These are phyloP conservation scores for Penicillium diatomitis DNA, from an alignment of 495 filamentous ascomycete species.

Conservation along the genomic window DNA sequence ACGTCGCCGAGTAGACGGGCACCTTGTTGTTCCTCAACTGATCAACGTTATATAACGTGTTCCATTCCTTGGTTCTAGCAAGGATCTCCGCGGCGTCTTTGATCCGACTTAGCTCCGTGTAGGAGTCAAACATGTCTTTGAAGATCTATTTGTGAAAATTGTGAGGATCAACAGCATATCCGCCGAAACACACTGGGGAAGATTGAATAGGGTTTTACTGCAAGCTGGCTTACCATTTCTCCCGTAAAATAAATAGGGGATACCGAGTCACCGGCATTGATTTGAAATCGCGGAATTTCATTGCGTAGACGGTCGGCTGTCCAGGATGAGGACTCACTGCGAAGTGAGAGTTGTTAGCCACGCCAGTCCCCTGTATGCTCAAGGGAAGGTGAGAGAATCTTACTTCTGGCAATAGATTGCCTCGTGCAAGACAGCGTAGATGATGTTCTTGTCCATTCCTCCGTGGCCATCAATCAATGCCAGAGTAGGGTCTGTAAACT, in stretches of 20 bases:
- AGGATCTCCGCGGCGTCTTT: conserved; percentile 58
- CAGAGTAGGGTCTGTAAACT: conserved; percentile 62
- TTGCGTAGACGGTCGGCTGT: conserved; percentile 47
- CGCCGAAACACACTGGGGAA: too few species aligned
- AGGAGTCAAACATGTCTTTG: conserved; percentile 70
- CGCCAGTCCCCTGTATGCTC: too few species aligned
- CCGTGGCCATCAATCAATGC: conserved; percentile 53
- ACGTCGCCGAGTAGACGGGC: conserved; percentile 82
- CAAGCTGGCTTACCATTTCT: conserved; percentile 55
- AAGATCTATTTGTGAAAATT: conserved; percentile 41
- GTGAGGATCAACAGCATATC: conserved; percentile 1
- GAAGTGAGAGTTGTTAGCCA: conserved; percentile 1
- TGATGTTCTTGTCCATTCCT: conserved; percentile 61
- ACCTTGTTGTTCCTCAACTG: conserved; percentile 71
- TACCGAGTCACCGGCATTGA: conserved; percentile 26
- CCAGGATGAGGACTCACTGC: conserved; percentile 50
- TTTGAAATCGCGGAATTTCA: conserved; percentile 33
- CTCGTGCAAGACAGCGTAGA: conserved; percentile 85
- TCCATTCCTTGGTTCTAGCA: conserved; percentile 60
- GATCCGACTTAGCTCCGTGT: conserved; percentile 58
- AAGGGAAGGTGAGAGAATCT: not conserved
- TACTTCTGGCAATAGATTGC: conserved; percentile 65
- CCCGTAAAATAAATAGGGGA: conserved; percentile 71
- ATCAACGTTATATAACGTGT: conserved; percentile 62
- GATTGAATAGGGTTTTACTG: too few species aligned